Evolutionary conservation across 2,329 filamentous ascomycete species (phyloP), one percentile per base, ranked within the genome.

Genomic region (Mycosphaerelloides madeirae): DNA sequence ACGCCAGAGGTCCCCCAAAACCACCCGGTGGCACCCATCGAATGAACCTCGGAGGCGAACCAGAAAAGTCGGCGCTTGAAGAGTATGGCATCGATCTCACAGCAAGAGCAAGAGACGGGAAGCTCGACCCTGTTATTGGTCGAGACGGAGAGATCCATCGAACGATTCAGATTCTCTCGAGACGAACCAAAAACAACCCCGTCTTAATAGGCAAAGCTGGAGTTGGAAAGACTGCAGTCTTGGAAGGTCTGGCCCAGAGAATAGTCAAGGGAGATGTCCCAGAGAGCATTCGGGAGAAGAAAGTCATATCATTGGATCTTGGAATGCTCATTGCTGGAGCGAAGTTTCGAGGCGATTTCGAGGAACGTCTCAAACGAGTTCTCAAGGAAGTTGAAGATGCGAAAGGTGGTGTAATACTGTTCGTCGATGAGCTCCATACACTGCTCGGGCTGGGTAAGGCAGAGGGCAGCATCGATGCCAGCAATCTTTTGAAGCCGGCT

Each of bases 381-480:
- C 67, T 98, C 62, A 89, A 85, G 58, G 93, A 97, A 65, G 90
- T 95, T 9, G 81, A 95, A 65, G 82, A 94, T 52, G 87, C 91
- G 1, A 76, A 95, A 40, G 93, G 93, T 28, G 81, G 87, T 44
- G 84, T 97, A 3, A 95, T 98, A 33, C 74, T 98, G 2, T 97
- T 98, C 68, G 86, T 97, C 41, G 93, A 97, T 61, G 93, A 97
- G 63, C 71, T 97, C 31, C 93, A 98, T 64, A 95, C 84, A 1
- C 73, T 98, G 0, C 79, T 97, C 2, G 93, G 93, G 1, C 75
- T 97, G 5, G 93, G 93, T 15, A 97, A 97, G 67, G 87, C 89
- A 0, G 91, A 97, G 68, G 93, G 93, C 3, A 95, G 88, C 32
- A 95, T 97, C 51, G 93, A 98, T 69, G 93, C 93, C 1, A 95